Base-by-base conservation (phyloP, 306 rosid species). In the Malus sieversii region DNA sequence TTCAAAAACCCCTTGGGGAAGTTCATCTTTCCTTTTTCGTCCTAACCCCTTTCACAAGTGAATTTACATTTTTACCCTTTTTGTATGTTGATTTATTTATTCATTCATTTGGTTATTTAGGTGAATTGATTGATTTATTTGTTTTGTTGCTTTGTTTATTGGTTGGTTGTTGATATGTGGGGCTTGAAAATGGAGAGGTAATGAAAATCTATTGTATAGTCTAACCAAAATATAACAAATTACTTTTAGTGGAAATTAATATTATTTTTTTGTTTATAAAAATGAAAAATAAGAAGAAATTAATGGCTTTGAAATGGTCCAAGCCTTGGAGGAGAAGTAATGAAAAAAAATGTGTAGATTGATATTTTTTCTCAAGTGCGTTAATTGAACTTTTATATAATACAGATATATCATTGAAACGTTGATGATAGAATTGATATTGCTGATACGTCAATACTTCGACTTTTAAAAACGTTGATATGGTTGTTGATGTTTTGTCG, bases 161-260 rank as follows among this genome's bases (percentile, higher is more conserved):
- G 48, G 16, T 22, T 23, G 27, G 29, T 58, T 22, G 62, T 23
- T 57, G 22, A 22, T 10, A 10, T 4, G 62, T 22, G 62, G 62
- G 29, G 62, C 10, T 68, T 25, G 45, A 13, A 35, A 55, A 68
- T 11, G 20, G 3, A 74, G 10, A 23, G 57, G 55, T 4, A 4
- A 8, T 32, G 32, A 60, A 42, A 29, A 16, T 51, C 22, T 7
- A 8, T 35, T 27, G 23, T 8, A 58, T 57, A 58, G 8, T 38
- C 80, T 44, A 52, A 67, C 58, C 68, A 67, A 53, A 76, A 46
- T 65, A 33, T n/a, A 65, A 65, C 72, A 52, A 65, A 13, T 61
- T 32, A 27, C n/a, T 25, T 64, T 72, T 4, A 14, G 14, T 46
- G 15, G 53, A 46, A 46, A 46, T 46, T 48, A 15, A 15, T 48